These are phyloP conservation scores for Metarhizium guizhouense DNA, from an alignment of 2,329 filamentous ascomycete species.

Conservation along the genomic window DNA sequence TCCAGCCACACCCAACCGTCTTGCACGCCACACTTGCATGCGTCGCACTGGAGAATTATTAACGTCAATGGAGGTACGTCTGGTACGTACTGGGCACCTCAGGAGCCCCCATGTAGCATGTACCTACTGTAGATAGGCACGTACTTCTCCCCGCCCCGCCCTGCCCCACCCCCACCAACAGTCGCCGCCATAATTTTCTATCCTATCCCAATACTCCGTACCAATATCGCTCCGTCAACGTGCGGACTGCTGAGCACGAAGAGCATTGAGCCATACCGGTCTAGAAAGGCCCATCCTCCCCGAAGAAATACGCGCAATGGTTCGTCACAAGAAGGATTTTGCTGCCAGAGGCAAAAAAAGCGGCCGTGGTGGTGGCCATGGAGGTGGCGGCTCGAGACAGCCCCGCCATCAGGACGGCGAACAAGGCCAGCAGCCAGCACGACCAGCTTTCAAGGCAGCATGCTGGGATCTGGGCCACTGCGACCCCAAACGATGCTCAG, in stretches of 20 bases:
- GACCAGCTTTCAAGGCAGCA: slow-evolving; percentile 72
- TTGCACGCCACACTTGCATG: no score
- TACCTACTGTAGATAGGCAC: background rate
- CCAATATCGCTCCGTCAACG: background rate
- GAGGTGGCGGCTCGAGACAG: slow-evolving; percentile 24
- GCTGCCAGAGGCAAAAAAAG: slow-evolving; percentile 67
- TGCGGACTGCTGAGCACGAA: slow-evolving; percentile 71
- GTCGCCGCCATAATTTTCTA: no score
- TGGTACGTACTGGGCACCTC: no score
- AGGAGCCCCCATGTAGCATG: no score
- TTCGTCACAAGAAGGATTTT: slow-evolving; percentile 89
- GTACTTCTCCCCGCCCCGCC: background rate
- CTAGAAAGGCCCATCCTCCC: slow-evolving; percentile 24
- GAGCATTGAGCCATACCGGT: slow-evolving; percentile 87
- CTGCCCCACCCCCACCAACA: no score
- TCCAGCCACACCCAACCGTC: no score
- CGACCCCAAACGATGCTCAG: slow-evolving; percentile 92
- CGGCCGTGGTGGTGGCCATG: slow-evolving; percentile 44
- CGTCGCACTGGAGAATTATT: no score
- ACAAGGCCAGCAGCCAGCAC: slow-evolving; percentile 19
- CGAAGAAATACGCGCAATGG: slow-evolving; percentile 49
- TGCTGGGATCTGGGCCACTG: slow-evolving; percentile 98
- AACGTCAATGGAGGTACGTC: no score
- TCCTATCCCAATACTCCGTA: no score
- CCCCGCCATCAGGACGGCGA: slow-evolving; percentile 33